A percentile compares a stretch with the other conserved stretches of the same genome.
Conservation (phyloP, 768 basidiomycete genomes). For the Phlebiopsis gigantea region DNA sequence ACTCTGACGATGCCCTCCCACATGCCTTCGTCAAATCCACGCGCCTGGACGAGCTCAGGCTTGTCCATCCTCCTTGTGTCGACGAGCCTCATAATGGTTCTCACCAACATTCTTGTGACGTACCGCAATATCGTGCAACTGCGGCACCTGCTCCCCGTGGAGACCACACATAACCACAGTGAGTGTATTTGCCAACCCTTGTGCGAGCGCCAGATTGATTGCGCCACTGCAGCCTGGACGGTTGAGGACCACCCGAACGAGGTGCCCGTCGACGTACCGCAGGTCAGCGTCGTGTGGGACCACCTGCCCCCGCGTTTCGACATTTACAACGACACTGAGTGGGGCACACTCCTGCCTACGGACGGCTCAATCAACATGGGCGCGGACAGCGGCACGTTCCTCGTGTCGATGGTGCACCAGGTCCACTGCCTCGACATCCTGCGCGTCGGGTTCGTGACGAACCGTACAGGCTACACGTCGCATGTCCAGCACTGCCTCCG, state of each 20-base stretch:
- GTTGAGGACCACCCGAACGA: neutral
- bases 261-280: neutral
- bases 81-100: too few relatives aligned
- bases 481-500: slow-evolving; percentile 25
- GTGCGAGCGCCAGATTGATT: too few relatives aligned
- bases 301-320: neutral
- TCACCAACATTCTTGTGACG: too few relatives aligned
- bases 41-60: too few relatives aligned
- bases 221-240: neutral
- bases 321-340: slow-evolving; percentile 30
- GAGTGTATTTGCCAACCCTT: too few relatives aligned
- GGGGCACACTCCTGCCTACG: slow-evolving; percentile 27
- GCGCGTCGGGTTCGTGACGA: slow-evolving; percentile 17
- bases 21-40: too few relatives aligned
- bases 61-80: too few relatives aligned
- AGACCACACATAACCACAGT: too few relatives aligned
- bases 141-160: too few relatives aligned
- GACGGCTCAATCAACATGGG: slow-evolving; percentile 10
- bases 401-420: slow-evolving; percentile 23
- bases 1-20: too few relatives aligned
- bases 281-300: neutral
- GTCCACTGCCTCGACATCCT: slow-evolving; percentile 25
- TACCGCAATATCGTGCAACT: too few relatives aligned
- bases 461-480: slow-evolving; percentile 4
- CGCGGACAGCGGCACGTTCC: slow-evolving; percentile 15